Evolutionary conservation across 768 basidiomycete genomes (phyloP).

Genomic region (Trametes coccinea): DNA sequence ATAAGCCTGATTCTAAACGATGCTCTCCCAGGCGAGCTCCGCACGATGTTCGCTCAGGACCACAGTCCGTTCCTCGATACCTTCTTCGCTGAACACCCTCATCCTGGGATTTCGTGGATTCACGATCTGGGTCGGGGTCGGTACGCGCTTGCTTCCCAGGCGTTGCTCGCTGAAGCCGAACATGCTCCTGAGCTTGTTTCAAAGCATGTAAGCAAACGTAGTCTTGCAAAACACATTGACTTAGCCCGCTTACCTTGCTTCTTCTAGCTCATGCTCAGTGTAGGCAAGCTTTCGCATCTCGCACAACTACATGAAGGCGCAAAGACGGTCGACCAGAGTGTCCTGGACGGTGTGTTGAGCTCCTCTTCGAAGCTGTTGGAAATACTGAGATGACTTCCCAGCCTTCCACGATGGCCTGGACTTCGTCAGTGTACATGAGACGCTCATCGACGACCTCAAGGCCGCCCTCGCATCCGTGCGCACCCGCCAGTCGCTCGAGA

Average conservation of each 20-base stretch:
- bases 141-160: conserved; percentile 62
- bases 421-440: conserved; percentile 81
- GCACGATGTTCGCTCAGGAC: conserved; percentile 80
- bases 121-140: conserved; percentile 75
- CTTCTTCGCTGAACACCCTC: conserved; percentile 63
- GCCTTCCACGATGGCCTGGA: conserved; percentile 88
- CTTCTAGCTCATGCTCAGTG: conserved; percentile 80
- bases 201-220: conserved; percentile 65
- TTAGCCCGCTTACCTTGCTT: neutral
- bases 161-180: conserved; percentile 63
- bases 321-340: conserved; percentile 47
- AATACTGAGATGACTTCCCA: conserved; percentile 31
- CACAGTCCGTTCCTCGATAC: conserved; percentile 66
- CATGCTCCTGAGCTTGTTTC: conserved; percentile 58
- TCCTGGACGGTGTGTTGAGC: conserved; percentile 54
- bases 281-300: conserved; percentile 84
- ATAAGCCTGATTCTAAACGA: neutral
- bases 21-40: conserved; percentile 63
- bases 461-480: conserved; percentile 47
- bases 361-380: neutral
- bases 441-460: conserved; percentile 63
- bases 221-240: neutral
- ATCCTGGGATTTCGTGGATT: conserved; percentile 79
- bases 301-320: conserved; percentile 54
- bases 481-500: conserved; percentile 64